Conservation (phyloP, 352 stramenopile genomes). For the Phytophthora macrochlamydospora region DNA sequence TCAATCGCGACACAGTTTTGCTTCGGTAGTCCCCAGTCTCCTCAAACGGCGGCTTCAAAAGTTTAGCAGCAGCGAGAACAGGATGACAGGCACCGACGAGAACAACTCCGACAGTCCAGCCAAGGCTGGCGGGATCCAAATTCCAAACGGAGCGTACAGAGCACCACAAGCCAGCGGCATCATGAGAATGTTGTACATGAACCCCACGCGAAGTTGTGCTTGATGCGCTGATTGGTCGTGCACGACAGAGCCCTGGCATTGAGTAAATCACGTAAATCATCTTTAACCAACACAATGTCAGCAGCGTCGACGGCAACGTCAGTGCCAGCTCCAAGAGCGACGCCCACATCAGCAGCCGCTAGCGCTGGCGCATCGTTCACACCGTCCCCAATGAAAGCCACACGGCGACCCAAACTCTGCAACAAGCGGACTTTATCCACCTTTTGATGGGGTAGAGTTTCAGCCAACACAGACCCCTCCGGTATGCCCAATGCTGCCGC, state of each 20-base stretch:
- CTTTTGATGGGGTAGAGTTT: conserved; percentile 74
- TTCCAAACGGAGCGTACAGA: conserved; percentile 60
- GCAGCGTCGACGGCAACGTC: conserved; percentile 75
- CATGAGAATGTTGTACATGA: conserved; percentile 77
- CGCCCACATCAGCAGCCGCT: conserved; percentile 69
- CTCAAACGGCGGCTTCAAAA: conserved; percentile 53
- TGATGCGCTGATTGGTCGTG: conserved; percentile 71
- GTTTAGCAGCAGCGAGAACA: conserved; percentile 78
- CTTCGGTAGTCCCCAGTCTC: conserved; percentile 17
- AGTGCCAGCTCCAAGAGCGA: conserved; percentile 68
- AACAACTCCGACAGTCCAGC: conserved; percentile 75
- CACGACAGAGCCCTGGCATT: conserved; percentile 67
- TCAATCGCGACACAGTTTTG: conserved; percentile 40
- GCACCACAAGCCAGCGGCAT: conserved; percentile 77
- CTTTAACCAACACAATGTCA: conserved; percentile 78
- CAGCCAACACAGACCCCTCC: conserved; percentile 59
- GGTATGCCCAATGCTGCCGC: conserved; percentile 56
- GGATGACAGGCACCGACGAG: conserved; percentile 78
- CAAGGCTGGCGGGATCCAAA: conserved; percentile 71
- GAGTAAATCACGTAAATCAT: conserved; percentile 68
- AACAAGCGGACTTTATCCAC: conserved; percentile 75
- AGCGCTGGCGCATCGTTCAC: conserved; percentile 76
- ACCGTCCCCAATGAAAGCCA: conserved; percentile 79
- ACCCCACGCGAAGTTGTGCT: conserved; percentile 79
- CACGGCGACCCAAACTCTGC: conserved; percentile 69